Percentiles rank a stretch among this genome's conserved stretches.
Conservation (phyloP, 139 green algal genomes). For the Astrephomene gubernaculifera region DNA sequence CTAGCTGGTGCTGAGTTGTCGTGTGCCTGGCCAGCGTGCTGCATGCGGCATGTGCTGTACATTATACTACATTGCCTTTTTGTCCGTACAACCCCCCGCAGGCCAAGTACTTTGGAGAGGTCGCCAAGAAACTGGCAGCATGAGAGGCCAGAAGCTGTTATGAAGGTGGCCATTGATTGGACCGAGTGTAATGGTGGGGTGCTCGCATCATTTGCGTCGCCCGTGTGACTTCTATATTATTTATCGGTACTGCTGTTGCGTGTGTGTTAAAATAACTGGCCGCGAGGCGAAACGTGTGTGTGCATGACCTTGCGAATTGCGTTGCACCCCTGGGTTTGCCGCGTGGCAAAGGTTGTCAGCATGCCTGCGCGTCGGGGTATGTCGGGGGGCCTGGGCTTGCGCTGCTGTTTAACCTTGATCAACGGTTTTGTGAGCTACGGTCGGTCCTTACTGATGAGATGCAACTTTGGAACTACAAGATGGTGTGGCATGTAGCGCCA, state of each 20-base stretch:
- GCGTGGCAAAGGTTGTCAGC: no score
- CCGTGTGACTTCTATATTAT: neutral
- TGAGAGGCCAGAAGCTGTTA: neutral
- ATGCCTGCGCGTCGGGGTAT: no score
- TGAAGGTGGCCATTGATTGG: neutral
- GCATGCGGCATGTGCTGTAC: no score
- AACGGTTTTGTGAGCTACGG: no score
- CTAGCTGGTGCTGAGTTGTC: neutral
- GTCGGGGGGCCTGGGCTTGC: no score
- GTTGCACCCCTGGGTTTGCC: neutral
- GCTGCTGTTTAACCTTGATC: no score
- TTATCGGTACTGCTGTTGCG: neutral
- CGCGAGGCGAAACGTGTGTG: neutral
- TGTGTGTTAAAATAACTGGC: neutral
- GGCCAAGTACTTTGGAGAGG: neutral
- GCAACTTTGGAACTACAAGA: no score
- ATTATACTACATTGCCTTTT: no score
- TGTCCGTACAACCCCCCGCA: neutral
- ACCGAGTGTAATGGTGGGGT: neutral
- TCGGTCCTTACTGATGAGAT: no score
- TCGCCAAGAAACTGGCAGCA: conserved; percentile 39
- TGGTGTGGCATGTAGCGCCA: no score
- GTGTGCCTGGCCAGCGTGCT: no score
- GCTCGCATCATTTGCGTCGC: neutral
- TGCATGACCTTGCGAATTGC: neutral